Evolutionary conservation across 2,329 filamentous ascomycete species (phyloP).

Genomic region (Ascochyta koolunga): DNA sequence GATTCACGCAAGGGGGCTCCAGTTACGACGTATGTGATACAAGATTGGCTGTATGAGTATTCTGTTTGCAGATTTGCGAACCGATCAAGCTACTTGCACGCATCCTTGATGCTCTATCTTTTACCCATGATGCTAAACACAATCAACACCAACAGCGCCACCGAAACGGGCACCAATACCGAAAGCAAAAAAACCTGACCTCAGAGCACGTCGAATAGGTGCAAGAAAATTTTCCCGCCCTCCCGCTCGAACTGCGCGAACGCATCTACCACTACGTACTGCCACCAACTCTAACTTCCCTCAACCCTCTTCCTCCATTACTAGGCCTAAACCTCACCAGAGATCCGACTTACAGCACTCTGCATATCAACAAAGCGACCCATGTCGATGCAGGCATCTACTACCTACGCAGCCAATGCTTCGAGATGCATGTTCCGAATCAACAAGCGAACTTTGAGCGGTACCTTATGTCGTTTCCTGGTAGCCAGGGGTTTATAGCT

Average conservation of each 20-base stretch:
- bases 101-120: no score
- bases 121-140: no score
- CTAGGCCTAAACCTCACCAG: background rate
- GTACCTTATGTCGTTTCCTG: background rate
- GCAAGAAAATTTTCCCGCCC: background rate
- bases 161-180: background rate
- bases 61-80: no score
- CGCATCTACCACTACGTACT: background rate
- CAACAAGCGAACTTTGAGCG: background rate
- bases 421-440: background rate
- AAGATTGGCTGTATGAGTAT: no score
- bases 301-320: background rate
- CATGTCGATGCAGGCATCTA: background rate
- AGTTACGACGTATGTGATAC: no score
- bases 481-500: background rate
- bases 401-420: background rate
- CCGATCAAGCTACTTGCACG: no score
- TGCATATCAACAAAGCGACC: background rate
- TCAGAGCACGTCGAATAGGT: background rate
- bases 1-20: no score
- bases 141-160: background rate
- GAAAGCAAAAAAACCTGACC: background rate
- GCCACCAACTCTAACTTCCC: background rate
- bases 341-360: background rate
- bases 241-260: background rate